Evolutionary conservation across 805 yeast genomes (phyloP).

Genomic region (Cyberlindnera petersonii): DNA sequence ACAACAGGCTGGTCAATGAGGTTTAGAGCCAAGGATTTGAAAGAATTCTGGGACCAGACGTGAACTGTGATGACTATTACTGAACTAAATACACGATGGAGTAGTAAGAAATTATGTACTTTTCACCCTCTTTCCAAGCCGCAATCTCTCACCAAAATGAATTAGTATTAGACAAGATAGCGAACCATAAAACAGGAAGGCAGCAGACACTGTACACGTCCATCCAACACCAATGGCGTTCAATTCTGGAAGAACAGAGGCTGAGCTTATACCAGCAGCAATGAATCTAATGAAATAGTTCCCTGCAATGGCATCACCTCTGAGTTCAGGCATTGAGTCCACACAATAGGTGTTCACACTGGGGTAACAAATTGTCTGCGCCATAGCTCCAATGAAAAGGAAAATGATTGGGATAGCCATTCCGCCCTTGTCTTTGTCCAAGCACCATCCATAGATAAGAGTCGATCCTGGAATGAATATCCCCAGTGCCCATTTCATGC

Average conservation of each 20-base stretch:
- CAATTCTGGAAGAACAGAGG: conserved; percentile 44
- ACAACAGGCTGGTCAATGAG: conserved; percentile 34
- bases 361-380: conserved; percentile 51
- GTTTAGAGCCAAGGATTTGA: conserved; percentile 29
- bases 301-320: conserved; percentile 53
- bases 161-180: conserved; percentile 33
- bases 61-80: too few relatives aligned
- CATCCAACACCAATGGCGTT: conserved; percentile 52
- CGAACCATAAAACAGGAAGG: conserved; percentile 38
- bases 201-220: conserved; percentile 48
- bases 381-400: conserved; percentile 45
- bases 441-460: conserved; percentile 40
- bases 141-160: conserved; percentile 37
- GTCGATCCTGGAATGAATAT: conserved; percentile 43
- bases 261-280: conserved; percentile 50
- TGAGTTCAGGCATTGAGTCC: conserved; percentile 51
- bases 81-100: too few relatives aligned
- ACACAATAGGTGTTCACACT: conserved; percentile 54
- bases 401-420: conserved; percentile 49
- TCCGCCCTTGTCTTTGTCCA: conserved; percentile 43
- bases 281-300: conserved; percentile 48
- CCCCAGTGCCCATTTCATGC: conserved; percentile 33
- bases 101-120: too few relatives aligned
- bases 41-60: conserved; percentile 27
- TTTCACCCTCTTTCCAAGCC: conserved; percentile 17